These are phyloP conservation scores for Sphagnum tenellum DNA, from an alignment of 225 moss, liverwort and hornwort genomes.

Conservation along the genomic window DNA sequence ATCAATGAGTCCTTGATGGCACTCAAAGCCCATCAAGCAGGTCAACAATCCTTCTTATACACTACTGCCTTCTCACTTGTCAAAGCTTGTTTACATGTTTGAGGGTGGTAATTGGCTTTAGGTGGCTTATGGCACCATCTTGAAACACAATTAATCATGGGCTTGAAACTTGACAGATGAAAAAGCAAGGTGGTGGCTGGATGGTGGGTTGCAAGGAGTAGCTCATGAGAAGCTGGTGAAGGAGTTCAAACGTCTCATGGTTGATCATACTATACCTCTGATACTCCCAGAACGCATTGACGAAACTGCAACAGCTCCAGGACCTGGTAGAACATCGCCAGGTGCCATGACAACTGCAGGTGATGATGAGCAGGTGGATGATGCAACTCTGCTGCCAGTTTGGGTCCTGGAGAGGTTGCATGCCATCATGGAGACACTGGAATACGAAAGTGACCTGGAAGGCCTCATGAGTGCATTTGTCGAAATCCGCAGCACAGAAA, in stretches of 20 bases:
- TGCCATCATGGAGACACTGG: slow-evolving; percentile 58
- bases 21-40: slow-evolving; percentile 31
- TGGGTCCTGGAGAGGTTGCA: slow-evolving; percentile 51
- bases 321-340: no score
- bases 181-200: no score
- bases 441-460: slow-evolving; percentile 38
- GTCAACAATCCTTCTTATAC: no score
- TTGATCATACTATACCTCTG: slow-evolving; percentile 50
- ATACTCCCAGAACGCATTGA: slow-evolving; percentile 43
- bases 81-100: no score
- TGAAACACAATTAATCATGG: no score
- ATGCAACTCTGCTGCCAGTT: slow-evolving; percentile 16
- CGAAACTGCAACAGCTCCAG: background rate
- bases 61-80: no score
- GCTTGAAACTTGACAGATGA: no score
- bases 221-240: slow-evolving; percentile 55
- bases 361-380: slow-evolving; percentile 6
- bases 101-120: no score
- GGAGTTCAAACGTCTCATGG: slow-evolving; percentile 64
- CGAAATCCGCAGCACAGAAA: slow-evolving; percentile 39
- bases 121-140: no score
- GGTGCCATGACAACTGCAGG: no score
- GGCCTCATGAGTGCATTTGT: slow-evolving; percentile 54
- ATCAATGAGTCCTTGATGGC: slow-evolving; percentile 40
- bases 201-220: slow-evolving; percentile 30